Evolutionary conservation across 139 green algal genomes (phyloP), one percentile per base, ranked within the genome.

Genomic region (Chlorella sp.): DNA sequence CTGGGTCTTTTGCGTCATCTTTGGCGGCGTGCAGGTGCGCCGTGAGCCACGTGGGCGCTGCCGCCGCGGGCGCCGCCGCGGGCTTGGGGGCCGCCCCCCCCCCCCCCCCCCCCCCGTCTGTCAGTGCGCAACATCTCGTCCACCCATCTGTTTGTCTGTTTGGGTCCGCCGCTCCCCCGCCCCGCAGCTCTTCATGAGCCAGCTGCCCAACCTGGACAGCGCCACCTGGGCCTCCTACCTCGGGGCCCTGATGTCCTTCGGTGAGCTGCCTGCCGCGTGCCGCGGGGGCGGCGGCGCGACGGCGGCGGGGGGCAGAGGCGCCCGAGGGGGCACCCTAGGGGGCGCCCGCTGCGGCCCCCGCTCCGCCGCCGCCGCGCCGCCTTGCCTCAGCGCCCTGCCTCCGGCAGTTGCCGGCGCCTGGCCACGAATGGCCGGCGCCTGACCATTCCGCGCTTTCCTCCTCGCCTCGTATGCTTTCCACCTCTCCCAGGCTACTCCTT

Each of bases 181-280:
- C 45, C 17, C 5, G 19, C 40, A 68, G 38, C 62, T 53, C 62
- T 53, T 74, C 23, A 63, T 72, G 63, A 53, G 33, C 29, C 76
- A 81, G 73, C 45, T 85, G 35, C 81, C 65, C 27, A 79, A 87
- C 78, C 60, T 87, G 48, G 81, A 85, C 40, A 51, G 77, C 11
- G 60, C 82, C 0, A 73, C 77, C 66, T 82, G 65, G 62, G 60
- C 82, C 2, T 80, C 71, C 17, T 14, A 63, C 14, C 51, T 87
- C 27, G 81, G 81, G 35, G 66, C 72, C 14, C 23, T 82, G 31
- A 84, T 82, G 72, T 71, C 45, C 23, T 80, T 89, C 31, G 59
- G n/a, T n/a, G n/a, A n/a, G n/a, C n/a, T n/a, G n/a, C n/a, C n/a
- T n/a, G n/a, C n/a, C n/a, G n/a, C n/a, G n/a, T n/a, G n/a, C n/a